Base-by-base conservation (phyloP, 2,329 filamentous ascomycete species). In the Penicillium sp. region DNA sequence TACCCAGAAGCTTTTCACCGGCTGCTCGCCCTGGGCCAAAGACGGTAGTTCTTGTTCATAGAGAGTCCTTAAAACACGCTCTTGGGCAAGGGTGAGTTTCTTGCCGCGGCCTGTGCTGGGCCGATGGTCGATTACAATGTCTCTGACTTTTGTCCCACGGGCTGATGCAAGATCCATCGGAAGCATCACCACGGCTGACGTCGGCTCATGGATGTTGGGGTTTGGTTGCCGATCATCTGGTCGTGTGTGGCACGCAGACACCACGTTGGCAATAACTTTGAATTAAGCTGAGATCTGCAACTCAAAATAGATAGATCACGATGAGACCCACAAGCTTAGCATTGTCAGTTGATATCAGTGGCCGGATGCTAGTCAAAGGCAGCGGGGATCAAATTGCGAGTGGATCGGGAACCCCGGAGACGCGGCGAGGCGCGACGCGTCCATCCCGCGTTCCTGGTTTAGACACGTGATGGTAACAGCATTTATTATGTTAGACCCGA, bases 41-140 rank as follows among this genome's bases (percentile, higher is more conserved):
- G 26, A 34, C 14, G 19, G 46, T 13, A 32, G 7, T 34, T 34
- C 14, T 23, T 39, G 26, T 35, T 50, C 32, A 44, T 44, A 54
- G 5, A 54, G 46, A 1, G 16, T 30, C 11, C 11, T 38, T 7
- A 57, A 30, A 30, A 46, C 18, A 7, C 9, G 7, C 27, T 42
- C 41, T 46, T 55, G 47, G 1, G 44, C 26, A 14, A 45, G 23
- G 4, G 47, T 57, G 9, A 46, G 36, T n/a, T 23, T 29, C 35
- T 45, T 48, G 27, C 51, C 51, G 14, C 40, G 54, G 30, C 35
- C 27, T 46, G 40, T 40, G 7, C n/a, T 16, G 13, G 40, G 51
- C 9, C 35, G 36, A 23, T 19, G 34, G 26, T 34, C 27, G 27
- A 50, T 8, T 11, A 26, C 18, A 11, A 54, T 50, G 27, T 54